Evolutionary conservation across 164 flowering plant genomes (phyloP).

Genomic region (Vitis cinerea): DNA sequence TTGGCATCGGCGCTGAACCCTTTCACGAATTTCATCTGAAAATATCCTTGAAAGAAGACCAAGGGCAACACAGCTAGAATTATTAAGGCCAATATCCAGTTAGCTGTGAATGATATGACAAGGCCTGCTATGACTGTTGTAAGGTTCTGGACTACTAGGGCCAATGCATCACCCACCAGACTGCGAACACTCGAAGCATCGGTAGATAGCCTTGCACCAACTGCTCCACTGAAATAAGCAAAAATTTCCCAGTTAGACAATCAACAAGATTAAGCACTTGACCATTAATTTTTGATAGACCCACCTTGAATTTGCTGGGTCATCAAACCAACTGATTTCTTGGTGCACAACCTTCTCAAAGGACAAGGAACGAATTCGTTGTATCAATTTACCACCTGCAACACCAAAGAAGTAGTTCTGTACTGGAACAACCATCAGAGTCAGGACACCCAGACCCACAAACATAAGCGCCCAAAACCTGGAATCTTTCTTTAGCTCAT

Average conservation of each 20-base stretch:
- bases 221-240: slow-evolving; percentile 34
- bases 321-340: not conserved
- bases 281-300: no score
- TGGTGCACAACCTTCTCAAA: slow-evolving; percentile 19
- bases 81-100: slow-evolving; percentile 40
- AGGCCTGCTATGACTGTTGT: slow-evolving; percentile 35
- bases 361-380: slow-evolving; percentile 12
- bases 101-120: slow-evolving; percentile 37
- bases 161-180: slow-evolving; percentile 36
- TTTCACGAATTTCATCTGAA: slow-evolving; percentile 26
- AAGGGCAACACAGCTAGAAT: slow-evolving; percentile 32
- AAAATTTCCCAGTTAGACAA: no score
- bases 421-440: slow-evolving; percentile 6
- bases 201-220: slow-evolving; percentile 47
- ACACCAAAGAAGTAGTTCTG: slow-evolving; percentile 13
- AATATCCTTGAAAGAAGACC: slow-evolving; percentile 34
- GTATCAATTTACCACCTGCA: slow-evolving; percentile 13
- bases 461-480: slow-evolving; percentile 10
- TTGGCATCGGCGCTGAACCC: slow-evolving; percentile 51
- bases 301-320: no score
- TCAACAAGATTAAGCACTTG: no score
- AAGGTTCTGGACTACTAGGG: no score
- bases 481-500: slow-evolving; percentile 1
- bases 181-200: slow-evolving; percentile 39
- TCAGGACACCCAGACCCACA: slow-evolving; percentile 6